Conservation (phyloP, 2,329 filamentous ascomycete genomes). For the Colletotrichum filicis region DNA sequence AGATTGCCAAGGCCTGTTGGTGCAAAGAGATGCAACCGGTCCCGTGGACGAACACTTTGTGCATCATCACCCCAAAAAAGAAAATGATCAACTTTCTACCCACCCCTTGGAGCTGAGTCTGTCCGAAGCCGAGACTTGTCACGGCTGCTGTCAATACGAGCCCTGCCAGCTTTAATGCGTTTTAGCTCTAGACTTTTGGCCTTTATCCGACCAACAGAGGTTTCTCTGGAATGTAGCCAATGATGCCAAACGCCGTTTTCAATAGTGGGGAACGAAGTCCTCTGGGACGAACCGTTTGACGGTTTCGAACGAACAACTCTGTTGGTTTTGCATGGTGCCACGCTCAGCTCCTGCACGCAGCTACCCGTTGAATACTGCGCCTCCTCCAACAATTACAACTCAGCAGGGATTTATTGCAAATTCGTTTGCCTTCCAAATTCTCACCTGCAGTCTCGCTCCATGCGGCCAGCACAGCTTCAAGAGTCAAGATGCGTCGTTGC, state of each 20-base stretch:
- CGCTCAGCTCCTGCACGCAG: background rate
- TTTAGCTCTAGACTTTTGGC: background rate
- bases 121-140: conserved; percentile 2
- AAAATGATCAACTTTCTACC: background rate
- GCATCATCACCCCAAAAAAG: background rate
- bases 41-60: background rate
- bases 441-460: background rate
- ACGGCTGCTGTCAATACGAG: background rate
- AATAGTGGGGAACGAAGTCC: background rate
- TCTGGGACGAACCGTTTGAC: background rate
- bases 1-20: background rate
- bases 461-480: background rate
- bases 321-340: background rate
- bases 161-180: background rate
- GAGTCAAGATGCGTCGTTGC: background rate
- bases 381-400: background rate
- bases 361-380: background rate
- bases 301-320: background rate
- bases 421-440: background rate
- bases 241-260: conserved; percentile 14
- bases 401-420: background rate
- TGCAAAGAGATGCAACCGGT: background rate
- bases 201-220: background rate
- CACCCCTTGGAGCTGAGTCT: background rate
- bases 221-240: background rate